Conservation (phyloP, 208 protist species). For the Wallacemonas sp. region DNA sequence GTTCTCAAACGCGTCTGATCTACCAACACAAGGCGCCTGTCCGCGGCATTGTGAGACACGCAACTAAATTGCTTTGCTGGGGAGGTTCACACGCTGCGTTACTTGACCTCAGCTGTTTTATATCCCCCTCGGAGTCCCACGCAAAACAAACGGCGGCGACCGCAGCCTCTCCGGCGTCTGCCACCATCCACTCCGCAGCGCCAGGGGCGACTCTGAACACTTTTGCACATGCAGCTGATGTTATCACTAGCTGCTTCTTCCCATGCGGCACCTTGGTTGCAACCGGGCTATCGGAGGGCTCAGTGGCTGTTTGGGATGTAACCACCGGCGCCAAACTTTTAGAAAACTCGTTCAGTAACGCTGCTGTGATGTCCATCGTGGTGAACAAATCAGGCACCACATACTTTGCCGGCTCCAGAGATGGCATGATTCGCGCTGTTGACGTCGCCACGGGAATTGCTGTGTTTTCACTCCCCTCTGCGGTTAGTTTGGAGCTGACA, state of each 20-base stretch:
- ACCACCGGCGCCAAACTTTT: slow-evolving; percentile 57
- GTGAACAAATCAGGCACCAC: slow-evolving; percentile 62
- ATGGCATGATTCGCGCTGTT: slow-evolving; percentile 72
- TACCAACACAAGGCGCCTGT: slow-evolving; percentile 53
- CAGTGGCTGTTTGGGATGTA: slow-evolving; percentile 75
- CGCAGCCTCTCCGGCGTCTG: neutral
- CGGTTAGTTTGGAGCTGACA: slow-evolving; percentile 65
- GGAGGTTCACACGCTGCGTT: slow-evolving; percentile 63
- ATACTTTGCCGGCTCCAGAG: slow-evolving; percentile 80
- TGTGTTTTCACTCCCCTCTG: slow-evolving; percentile 62
- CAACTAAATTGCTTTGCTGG: slow-evolving; percentile 62
- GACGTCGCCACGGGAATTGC: slow-evolving; percentile 74
- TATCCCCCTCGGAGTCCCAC: neutral
- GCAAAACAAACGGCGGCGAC: neutral
- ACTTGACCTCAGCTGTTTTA: slow-evolving; percentile 39
- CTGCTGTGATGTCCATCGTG: slow-evolving; percentile 60
- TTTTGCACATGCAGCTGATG: slow-evolving; percentile 61
- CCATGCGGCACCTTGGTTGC: slow-evolving; percentile 69
- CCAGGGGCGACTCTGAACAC: slow-evolving; percentile 35
- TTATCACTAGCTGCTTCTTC: slow-evolving; percentile 74
- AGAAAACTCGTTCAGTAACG: slow-evolving; percentile 62
- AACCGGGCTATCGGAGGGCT: slow-evolving; percentile 80
- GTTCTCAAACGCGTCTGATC: slow-evolving; percentile 19
- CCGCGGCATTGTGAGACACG: slow-evolving; percentile 42
- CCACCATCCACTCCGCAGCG: neutral